Base-by-base conservation (phyloP, 2,329 filamentous ascomycete genomes). In the Zelopaecilomyces penicillatus region DNA sequence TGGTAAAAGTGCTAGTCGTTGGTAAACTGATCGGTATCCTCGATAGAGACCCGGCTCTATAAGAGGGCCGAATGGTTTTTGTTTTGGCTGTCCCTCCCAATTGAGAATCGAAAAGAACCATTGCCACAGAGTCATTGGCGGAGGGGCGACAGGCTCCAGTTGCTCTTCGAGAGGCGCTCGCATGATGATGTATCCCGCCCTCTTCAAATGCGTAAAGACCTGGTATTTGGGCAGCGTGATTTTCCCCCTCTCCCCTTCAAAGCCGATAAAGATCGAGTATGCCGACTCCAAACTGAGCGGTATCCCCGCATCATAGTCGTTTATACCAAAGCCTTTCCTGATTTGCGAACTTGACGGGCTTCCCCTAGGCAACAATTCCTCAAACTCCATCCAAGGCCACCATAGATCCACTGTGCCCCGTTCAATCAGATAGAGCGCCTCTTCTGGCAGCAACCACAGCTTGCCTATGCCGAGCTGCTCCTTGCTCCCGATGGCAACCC, bases 281-380 rank as follows among this genome's bases (percentile, higher is more conserved):
- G 89, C 89, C 5, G 86, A 90, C 63, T 97, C 87, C 34, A 97
- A 67, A 63, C 87, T 95, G 71, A 98, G 82, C 0, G 91, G 89
- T n/a, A 93, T 64, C 0, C 84, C 85, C 4, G 74, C 67, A 5
- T 81, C 76, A 46, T 80, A 78, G 36, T 72, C 69, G 30, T 66
- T 57, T 2, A 59, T 56, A 8, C 59, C 56, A 28, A 54, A 44
- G 8, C 49, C 50, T 38, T 50, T 53, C 3, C 45, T 37, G 6
- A 45, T 26, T 8, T 46, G 45, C 38, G 54, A 48, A 9, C 46
- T 45, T 33, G 54, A 48, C 9, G 56, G 57, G 10, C 59, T 60
- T 3, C 55, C 54, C 12, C 57, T 54, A 2, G 71, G 67, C 37
- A 77, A 63, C 3, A 76, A 58, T 32, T 74, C 71, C 36, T 68